These are phyloP conservation scores for Limonium bicolor DNA, from an alignment of 148 eudicot species.

Conservation along the genomic window DNA sequence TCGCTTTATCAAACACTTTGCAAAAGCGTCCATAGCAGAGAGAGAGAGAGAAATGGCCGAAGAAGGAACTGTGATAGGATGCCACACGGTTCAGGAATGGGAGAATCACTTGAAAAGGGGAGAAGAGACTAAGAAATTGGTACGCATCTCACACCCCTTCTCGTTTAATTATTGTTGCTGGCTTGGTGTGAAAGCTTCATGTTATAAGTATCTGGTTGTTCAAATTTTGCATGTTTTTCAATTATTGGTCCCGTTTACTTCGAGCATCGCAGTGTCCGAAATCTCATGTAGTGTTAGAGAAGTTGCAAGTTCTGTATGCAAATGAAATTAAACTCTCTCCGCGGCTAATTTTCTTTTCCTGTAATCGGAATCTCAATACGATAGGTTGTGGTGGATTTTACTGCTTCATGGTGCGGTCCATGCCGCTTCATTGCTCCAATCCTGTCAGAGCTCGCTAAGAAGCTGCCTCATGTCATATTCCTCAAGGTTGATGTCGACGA, in stretches of 20 bases:
- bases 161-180: background rate
- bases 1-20: too few relatives aligned
- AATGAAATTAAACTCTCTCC: background rate
- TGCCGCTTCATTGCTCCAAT: constrained; percentile 50
- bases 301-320: background rate
- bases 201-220: background rate
- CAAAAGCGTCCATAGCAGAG: too few relatives aligned
- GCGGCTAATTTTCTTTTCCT: background rate
- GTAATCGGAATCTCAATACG: background rate
- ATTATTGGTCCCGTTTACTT: background rate
- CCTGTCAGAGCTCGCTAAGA: constrained; percentile 35
- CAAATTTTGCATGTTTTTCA: background rate
- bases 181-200: background rate
- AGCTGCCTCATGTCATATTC: constrained; percentile 23
- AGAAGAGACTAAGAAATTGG: constrained; percentile 22
- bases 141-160: constrained; percentile 1
- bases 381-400: constrained; percentile 40
- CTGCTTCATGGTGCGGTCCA: constrained; percentile 60
- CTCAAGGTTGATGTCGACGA: constrained; percentile 58
- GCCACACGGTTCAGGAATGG: constrained; percentile 31
- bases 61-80: constrained; percentile 27
- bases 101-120: constrained; percentile 17
- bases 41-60: constrained; percentile 20
- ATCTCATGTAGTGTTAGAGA: background rate
- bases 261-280: background rate